Base-by-base conservation (phyloP, 2,329 filamentous ascomycete species). In the Talaromyces sp. region DNA sequence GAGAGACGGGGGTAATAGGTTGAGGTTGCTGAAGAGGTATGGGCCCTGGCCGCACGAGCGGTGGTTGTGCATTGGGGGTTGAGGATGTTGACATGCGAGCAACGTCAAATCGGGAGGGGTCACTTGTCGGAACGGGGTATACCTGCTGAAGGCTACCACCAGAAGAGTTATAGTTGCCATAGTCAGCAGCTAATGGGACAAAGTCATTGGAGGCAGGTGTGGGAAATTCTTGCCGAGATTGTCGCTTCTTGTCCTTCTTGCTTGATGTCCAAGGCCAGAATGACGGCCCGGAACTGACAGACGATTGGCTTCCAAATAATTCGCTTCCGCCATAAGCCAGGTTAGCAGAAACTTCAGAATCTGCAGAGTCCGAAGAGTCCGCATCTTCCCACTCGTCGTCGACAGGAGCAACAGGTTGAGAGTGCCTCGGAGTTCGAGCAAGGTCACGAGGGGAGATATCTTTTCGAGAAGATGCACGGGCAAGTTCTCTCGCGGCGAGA, bases 1-100 rank as follows among this genome's bases (percentile, higher is more conserved):
- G 83, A 41, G 87, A 87, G 2, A 95, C 85, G 0, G 90, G 90
- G 2, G 83, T 81, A 61, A 90, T 83, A 2, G 92, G 92, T 66
- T 92, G 88, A 2, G 92, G 92, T 67, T 96, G 91, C 71, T 94
- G 89, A n/a, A 97, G 80, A 11, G 87, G 86, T 32, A 91, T 82
- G 0, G 85, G 80, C 6, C 79, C 84, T 5, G 87, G 83, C 48
- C 84, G 80, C 46, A 75, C 67, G 9, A 72, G 59, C 21, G 70
- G 65, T 27, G 73, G 69, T 57, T 73, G 66, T 6, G 53, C 57
- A 29, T 59, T 63, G 19, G 68, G 66, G 3, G 54, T 65, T n/a
- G 48, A 64, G 46, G 65, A 66, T 3, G 71, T 65, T 31, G 69
- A 67, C 48, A 69, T 61, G 3, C 66, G 66, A 27, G 74, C 76